phyloP scores from a whole-genome alignment of 257 asterid genomes.

The Apocynum venetum region DNA sequence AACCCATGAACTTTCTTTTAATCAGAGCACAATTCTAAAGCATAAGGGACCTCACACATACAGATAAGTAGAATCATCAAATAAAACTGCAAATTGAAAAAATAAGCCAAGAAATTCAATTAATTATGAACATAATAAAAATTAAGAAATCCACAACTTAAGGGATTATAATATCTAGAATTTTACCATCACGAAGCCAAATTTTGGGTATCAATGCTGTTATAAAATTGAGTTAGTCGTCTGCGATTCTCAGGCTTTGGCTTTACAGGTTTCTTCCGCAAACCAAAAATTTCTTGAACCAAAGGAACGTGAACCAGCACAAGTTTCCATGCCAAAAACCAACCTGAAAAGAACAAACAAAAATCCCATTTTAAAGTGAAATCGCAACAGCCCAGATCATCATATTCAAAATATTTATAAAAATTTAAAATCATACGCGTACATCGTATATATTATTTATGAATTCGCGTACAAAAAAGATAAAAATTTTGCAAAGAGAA shows the following conservation, averaged over 20 bases:
- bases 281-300: slow-evolving; percentile 88
- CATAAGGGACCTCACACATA: neutral
- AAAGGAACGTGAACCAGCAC: slow-evolving; percentile 93
- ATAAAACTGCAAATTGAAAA: neutral
- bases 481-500: neutral
- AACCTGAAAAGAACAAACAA: slow-evolving; percentile 43
- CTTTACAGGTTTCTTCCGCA: slow-evolving; percentile 51
- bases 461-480: neutral
- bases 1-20: neutral
- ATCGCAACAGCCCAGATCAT: neutral
- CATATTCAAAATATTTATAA: neutral
- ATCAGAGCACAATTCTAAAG: neutral
- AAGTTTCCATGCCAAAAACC: slow-evolving; percentile 97
- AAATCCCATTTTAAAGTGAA: neutral
- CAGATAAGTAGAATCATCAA: neutral
- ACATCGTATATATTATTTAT: neutral
- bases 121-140: neutral
- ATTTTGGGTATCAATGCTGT: slow-evolving; percentile 39
- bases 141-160: neutral
- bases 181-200: slow-evolving; percentile 40
- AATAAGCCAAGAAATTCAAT: neutral
- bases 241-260: slow-evolving; percentile 68
- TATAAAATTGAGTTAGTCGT: slow-evolving; percentile 64
- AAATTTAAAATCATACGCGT: neutral
- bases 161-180: neutral